Evolutionary conservation across 2,329 filamentous ascomycete genomes (phyloP).

Genomic region (Bimuria novae-zelandiae): DNA sequence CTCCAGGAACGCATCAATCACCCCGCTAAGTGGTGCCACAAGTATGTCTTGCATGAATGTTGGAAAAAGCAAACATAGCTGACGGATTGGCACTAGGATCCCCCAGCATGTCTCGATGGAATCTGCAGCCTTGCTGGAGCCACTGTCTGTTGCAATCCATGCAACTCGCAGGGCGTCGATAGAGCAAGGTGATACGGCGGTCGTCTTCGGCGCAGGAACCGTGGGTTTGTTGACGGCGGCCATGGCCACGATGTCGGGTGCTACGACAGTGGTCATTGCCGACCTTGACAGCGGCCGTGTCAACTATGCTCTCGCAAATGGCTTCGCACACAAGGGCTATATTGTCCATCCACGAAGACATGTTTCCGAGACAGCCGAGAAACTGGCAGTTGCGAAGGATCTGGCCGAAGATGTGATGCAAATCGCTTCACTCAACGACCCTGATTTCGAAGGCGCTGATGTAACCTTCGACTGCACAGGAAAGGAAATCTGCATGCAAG

Average conservation of each 20-base stretch:
- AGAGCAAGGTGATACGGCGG: conserved; percentile 73
- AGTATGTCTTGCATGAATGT: conserved; percentile 46
- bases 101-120: conserved; percentile 47
- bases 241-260: conserved; percentile 48
- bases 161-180: conserved; percentile 76
- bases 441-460: conserved; percentile 47
- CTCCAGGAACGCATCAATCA: conserved; percentile 51
- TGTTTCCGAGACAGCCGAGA: conserved; percentile 35
- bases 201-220: conserved; percentile 85
- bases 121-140: conserved; percentile 52
- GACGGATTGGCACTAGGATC: conserved; percentile 42
- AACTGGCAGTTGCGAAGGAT: conserved; percentile 41
- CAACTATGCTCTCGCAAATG: conserved; percentile 45
- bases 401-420: conserved; percentile 43
- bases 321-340: conserved; percentile 47
- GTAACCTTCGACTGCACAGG: conserved; percentile 50
- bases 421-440: conserved; percentile 42
- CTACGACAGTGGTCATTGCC: conserved; percentile 48
- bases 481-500: conserved; percentile 50
- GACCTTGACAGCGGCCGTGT: conserved; percentile 48
- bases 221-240: conserved; percentile 47
- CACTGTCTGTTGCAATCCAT: conserved; percentile 84
- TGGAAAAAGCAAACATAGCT: conserved; percentile 29
- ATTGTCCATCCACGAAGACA: conserved; percentile 35
- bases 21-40: conserved; percentile 51